Conservation (phyloP, 306 rosid species). For the Glycine soja region DNA sequence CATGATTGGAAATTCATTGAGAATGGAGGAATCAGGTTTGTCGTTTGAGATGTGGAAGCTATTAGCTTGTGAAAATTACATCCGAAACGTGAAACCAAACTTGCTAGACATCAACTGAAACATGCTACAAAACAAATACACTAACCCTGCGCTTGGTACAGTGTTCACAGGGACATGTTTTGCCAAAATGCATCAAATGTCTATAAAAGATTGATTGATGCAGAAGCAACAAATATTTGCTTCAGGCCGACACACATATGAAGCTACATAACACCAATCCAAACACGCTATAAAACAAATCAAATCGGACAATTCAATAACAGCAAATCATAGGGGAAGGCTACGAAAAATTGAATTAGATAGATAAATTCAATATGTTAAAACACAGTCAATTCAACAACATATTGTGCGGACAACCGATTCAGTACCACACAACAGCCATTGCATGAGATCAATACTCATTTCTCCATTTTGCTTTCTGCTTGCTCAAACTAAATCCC, state of each 20-base stretch:
- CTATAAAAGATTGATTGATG: too few species aligned
- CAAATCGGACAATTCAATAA: not conserved
- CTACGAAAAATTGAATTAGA: conserved; percentile 7
- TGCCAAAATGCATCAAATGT: not conserved
- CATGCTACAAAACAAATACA: not conserved
- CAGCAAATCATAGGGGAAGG: not conserved
- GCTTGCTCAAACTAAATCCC: conserved; percentile 38
- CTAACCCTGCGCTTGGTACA: not conserved
- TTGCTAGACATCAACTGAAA: too few species aligned
- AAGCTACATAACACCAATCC: not conserved
- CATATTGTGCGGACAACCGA: conserved; percentile 9
- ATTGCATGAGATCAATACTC: conserved; percentile 34
- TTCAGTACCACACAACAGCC: conserved; percentile 33
- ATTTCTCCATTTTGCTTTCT: conserved; percentile 19
- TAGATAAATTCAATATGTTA: conserved; percentile 19
- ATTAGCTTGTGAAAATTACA: too few species aligned
- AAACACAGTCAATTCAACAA: conserved; percentile 36
- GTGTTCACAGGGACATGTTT: not conserved
- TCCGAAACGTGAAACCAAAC: too few species aligned
- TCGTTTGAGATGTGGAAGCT: too few species aligned
- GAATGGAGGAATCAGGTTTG: too few species aligned
- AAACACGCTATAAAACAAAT: not conserved
- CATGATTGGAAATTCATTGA: too few species aligned
- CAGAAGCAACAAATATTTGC: not conserved
- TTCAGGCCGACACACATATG: not conserved